phyloP scores from a whole-genome alignment of 2,329 filamentous ascomycete species.

The Fusarium humuli region DNA sequence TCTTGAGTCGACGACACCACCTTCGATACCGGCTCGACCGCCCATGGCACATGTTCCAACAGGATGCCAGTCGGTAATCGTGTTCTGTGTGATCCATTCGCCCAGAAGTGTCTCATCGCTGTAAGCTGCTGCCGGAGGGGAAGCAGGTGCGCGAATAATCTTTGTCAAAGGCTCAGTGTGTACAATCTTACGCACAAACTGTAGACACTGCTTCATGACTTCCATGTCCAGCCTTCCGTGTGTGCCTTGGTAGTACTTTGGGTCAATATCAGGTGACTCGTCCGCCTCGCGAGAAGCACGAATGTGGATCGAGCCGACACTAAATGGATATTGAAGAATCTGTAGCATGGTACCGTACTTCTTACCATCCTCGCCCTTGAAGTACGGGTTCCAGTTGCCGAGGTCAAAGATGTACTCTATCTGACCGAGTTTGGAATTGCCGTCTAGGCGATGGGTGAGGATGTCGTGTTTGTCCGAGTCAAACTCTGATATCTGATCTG shows the following conservation, averaged over 20 bases:
- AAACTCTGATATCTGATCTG: constrained; percentile 35
- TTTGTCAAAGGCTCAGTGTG: constrained; percentile 52
- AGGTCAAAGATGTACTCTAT: constrained; percentile 63
- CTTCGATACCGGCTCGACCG: constrained; percentile 45
- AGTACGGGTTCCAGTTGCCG: constrained; percentile 59
- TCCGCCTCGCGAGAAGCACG: constrained; percentile 38
- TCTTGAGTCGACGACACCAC: constrained; percentile 49
- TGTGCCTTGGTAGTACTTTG: constrained; percentile 54
- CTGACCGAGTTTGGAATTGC: constrained; percentile 54
- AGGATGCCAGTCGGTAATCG: constrained; percentile 55
- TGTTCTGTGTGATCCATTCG: constrained; percentile 48
- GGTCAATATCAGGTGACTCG: constrained; percentile 55
- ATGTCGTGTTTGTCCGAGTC: constrained; percentile 47
- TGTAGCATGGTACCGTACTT: constrained; percentile 62
- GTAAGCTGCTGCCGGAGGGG: constrained; percentile 39
- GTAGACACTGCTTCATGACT: constrained; percentile 56
- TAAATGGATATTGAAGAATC: constrained; percentile 65
- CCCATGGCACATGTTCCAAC: constrained; percentile 53
- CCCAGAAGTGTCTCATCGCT: constrained; percentile 28
- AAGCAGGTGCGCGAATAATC: constrained; percentile 51
- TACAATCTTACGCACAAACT: constrained; percentile 55
- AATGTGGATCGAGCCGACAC: constrained; percentile 61
- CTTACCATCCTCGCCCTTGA: constrained; percentile 52
- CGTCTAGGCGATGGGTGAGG: constrained; percentile 49
- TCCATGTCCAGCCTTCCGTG: constrained; percentile 57